phyloP scores from a whole-genome alignment of 345 rosid species.

The Litchi chinensis region DNA sequence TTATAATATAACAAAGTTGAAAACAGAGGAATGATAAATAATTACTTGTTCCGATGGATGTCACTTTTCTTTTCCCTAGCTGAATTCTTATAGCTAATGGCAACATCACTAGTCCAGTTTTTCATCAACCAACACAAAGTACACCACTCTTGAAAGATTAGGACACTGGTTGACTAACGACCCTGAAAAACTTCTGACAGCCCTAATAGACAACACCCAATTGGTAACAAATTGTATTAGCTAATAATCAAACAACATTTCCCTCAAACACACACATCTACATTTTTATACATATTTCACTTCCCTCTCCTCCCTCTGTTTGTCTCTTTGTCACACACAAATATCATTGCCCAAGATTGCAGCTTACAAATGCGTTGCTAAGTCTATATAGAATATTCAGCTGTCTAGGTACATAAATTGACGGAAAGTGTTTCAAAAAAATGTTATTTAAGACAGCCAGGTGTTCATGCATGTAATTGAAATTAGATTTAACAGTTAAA shows the following conservation, averaged over 20 bases:
- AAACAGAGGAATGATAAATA: not conserved
- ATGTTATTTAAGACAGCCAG: not conserved
- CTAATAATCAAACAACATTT: not conserved
- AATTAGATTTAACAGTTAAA: constrained; percentile 1
- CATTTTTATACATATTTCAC: not conserved
- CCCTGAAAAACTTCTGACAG: not conserved
- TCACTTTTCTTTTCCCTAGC: not conserved
- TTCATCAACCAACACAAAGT: not conserved
- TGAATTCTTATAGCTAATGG: not conserved
- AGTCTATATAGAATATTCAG: not conserved
- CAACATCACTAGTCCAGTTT: not conserved
- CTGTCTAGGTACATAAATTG: not conserved
- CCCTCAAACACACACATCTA: not conserved
- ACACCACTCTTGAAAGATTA: not conserved
- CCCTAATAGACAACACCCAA: not conserved
- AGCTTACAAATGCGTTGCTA: not conserved
- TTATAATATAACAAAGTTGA: not conserved
- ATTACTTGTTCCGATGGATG: not conserved
- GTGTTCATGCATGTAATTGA: not conserved
- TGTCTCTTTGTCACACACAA: not conserved
- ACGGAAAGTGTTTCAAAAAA: not conserved
- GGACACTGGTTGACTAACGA: not conserved
- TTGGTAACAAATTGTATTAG: not conserved
- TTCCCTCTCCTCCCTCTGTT: not conserved
- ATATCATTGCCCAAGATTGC: not conserved